Conservation (phyloP, 768 basidiomycete genomes). For the Xerocomus potaroensis region DNA sequence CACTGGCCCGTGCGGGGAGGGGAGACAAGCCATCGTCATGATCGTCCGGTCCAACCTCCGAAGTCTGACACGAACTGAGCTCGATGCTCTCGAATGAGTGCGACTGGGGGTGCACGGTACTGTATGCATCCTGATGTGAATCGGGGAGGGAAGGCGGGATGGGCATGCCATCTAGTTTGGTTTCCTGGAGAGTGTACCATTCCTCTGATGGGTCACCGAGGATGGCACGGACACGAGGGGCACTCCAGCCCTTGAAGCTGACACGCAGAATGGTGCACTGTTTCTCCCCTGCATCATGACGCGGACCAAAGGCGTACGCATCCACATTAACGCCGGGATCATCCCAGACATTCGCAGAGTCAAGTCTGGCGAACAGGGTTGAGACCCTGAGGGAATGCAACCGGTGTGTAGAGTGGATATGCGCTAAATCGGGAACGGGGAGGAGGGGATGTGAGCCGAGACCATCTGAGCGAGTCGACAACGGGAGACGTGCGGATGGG, state of each 20-base stretch:
- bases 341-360: constrained; percentile 63
- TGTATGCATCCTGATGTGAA: constrained; percentile 1
- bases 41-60: constrained; percentile 7
- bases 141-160: background rate
- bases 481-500: constrained; percentile 60
- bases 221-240: constrained; percentile 56
- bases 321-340: constrained; percentile 44
- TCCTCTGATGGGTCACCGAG: constrained; percentile 69
- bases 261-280: constrained; percentile 66
- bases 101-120: background rate
- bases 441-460: constrained; percentile 37
- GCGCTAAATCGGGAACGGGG: constrained; percentile 48
- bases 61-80: constrained; percentile 3
- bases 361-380: constrained; percentile 66
- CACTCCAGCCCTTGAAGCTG: constrained; percentile 71
- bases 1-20: constrained; percentile 23
- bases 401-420: constrained; percentile 49
- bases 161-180: constrained; percentile 16
- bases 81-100: constrained; percentile 6
- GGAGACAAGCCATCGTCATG: constrained; percentile 3
- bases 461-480: constrained; percentile 31
- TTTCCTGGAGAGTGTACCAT: constrained; percentile 74
- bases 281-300: constrained; percentile 33
- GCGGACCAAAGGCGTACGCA: constrained; percentile 58
- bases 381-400: constrained; percentile 62